Base-by-base conservation (phyloP, 441 rosid genomes). In the Hura crepitans region DNA sequence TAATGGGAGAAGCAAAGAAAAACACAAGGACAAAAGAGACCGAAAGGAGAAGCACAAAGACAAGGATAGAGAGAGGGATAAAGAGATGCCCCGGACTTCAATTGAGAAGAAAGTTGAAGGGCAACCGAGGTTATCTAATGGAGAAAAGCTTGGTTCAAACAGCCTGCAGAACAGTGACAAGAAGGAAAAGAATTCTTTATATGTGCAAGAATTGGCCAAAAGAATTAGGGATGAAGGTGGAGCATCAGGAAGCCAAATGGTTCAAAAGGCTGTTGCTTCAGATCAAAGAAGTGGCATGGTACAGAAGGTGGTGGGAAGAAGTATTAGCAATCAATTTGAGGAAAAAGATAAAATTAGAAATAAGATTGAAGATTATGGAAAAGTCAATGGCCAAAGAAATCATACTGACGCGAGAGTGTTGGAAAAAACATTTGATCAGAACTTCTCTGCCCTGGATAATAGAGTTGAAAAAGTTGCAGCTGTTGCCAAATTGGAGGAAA, bases 1-100 rank as follows among this genome's bases (percentile, higher is more conserved):
- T 60, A 86, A 83, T 77, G 90, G 81, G 70, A 79, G 81, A 74
- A 81, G 83, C 56, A 85, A 81, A 80, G 87, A 80, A 65, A 89
- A 85, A 66, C 76, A 74, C 9, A 83, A 74, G 55, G 82, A 85
- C 20, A 86, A 82, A 80, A 84, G 83, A 70, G 86, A 85, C 46
- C 74, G 74, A 56, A 86, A 88, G 55, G 87, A 81, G 69, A 86
- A 72, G 66, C 75, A 70, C 74, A 74, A 55, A 49, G 69, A 71
- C 67, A 70, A 39, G 35, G 71, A 70, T 8, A 75, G 73, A 79
- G 71, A 75, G 0, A 69, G 70, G 81, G 80, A 80, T 35, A 81
- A 60, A 70, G 81, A 78, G 63, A 75, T 70, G 73, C 80, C 69
- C 60, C 72, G 80, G 61, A 62, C 70, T 10, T 75, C 76, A 30